phyloP scores from a whole-genome alignment of 371 early-diverging fungal species.

The Capillidium rhysosporum region DNA sequence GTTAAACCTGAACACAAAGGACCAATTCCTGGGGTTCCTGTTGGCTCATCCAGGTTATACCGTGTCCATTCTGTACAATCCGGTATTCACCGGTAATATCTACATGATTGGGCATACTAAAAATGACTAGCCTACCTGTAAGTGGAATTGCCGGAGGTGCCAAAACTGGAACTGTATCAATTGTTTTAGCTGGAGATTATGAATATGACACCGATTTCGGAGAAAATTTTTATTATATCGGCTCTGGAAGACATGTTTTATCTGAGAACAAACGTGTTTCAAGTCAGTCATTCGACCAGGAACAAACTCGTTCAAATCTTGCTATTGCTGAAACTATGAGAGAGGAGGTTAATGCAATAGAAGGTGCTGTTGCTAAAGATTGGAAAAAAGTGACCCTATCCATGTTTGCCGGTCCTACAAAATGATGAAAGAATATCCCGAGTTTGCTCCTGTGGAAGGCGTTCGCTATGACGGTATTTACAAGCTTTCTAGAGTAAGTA shows the following conservation, averaged over 20 bases:
- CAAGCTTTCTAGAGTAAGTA: slow-evolving; percentile 15
- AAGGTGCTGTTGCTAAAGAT: slow-evolving; percentile 22
- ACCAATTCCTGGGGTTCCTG: slow-evolving; percentile 33
- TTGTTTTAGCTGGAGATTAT: slow-evolving; percentile 27
- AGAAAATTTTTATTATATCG: slow-evolving; percentile 29
- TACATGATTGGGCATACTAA: not conserved
- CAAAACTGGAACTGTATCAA: slow-evolving; percentile 22
- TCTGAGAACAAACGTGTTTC: slow-evolving; percentile 20
- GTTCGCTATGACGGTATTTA: slow-evolving; percentile 45
- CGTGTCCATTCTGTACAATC: slow-evolving; percentile 20
- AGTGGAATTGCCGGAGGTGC: slow-evolving; percentile 24
- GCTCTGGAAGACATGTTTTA: slow-evolving; percentile 25
- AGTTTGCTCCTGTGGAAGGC: slow-evolving; percentile 25
- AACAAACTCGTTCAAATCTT: slow-evolving; percentile 21
- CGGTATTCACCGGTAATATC: slow-evolving; percentile 27
- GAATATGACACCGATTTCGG: slow-evolving; percentile 33
- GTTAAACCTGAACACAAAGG: slow-evolving; percentile 25
- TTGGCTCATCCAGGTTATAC: slow-evolving; percentile 26
- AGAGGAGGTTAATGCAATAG: slow-evolving; percentile 15
- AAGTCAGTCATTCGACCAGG: slow-evolving; percentile 22
- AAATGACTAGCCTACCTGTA: slow-evolving; percentile 17
- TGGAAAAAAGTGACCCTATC: slow-evolving; percentile 33
- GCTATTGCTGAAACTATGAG: slow-evolving; percentile 31
- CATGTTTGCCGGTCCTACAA: slow-evolving; percentile 29
- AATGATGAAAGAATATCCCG: slow-evolving; percentile 17